Evolutionary conservation across 768 basidiomycete genomes (phyloP).

Genomic region (Lyophyllum shimeji): DNA sequence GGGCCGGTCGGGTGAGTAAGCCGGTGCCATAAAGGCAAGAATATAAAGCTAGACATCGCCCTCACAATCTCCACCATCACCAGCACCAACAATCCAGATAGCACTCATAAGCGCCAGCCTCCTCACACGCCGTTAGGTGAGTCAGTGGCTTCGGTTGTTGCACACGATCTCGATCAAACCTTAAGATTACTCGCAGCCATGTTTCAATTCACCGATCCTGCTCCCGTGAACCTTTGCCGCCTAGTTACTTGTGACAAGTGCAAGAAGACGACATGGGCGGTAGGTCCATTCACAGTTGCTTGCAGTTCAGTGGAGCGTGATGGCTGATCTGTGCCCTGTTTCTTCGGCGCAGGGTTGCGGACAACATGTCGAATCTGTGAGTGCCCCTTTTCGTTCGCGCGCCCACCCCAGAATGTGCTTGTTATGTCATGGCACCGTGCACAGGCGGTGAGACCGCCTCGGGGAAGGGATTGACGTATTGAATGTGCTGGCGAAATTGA

Average conservation of each 20-base stretch:
- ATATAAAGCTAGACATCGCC: background rate
- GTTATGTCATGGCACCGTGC: background rate
- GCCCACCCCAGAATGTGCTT: constrained; percentile 9
- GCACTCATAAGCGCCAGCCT: background rate
- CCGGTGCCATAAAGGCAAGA: background rate
- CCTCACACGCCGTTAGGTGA: background rate
- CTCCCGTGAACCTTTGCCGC: constrained; percentile 55
- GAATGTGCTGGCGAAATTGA: constrained; percentile 7
- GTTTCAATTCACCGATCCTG: constrained; percentile 7
- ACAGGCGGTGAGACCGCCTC: background rate
- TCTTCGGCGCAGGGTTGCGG: constrained; percentile 64
- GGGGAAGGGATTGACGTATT: constrained; percentile 1
- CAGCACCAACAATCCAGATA: background rate
- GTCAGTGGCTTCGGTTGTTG: background rate
- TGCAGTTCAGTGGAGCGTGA: background rate
- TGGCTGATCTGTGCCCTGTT: constrained; percentile 13
- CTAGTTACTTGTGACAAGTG: constrained; percentile 59
- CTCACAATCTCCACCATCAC: background rate
- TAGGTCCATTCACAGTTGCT: constrained; percentile 28
- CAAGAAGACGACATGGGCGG: constrained; percentile 72
- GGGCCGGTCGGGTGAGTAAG: background rate
- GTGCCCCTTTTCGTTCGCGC: constrained; percentile 21
- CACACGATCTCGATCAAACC: background rate
- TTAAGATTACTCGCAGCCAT: constrained; percentile 1
- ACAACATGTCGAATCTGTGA: constrained; percentile 60